A percentile compares a stretch with the other conserved stretches of the same genome.
Evolutionary conservation across 2,329 filamentous ascomycete genomes (phyloP).

Genomic region (Curvularia sp.): DNA sequence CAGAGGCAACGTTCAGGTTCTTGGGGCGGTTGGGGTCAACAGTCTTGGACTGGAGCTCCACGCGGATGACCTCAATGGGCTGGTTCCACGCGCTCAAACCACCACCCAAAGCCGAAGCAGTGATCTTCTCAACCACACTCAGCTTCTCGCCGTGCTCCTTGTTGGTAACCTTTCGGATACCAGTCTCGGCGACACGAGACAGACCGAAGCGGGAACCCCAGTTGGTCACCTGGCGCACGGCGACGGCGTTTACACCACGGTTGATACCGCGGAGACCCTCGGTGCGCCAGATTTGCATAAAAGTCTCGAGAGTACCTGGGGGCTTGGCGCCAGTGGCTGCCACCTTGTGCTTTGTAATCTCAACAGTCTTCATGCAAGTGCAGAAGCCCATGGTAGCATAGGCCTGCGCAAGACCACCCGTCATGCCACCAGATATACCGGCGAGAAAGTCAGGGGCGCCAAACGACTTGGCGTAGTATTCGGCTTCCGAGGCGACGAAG

Average conservation of each 20-base stretch:
- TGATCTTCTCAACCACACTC: slow-evolving; percentile 81
- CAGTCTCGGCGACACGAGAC: slow-evolving; percentile 86
- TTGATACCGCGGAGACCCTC: slow-evolving; percentile 97
- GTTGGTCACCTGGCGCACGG: slow-evolving; percentile 99
- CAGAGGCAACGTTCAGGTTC: slow-evolving; percentile 96
- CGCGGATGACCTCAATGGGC: slow-evolving; percentile 98
- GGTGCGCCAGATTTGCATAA: slow-evolving; percentile 94
- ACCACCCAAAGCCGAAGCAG: slow-evolving; percentile 86
- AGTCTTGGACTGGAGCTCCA: slow-evolving; percentile 99
- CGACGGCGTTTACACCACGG: slow-evolving; percentile 97
- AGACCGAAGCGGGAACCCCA: slow-evolving; percentile 97
- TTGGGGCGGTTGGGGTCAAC: slow-evolving; percentile 97
- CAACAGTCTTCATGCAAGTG: slow-evolving; percentile 99
- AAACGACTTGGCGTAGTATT: slow-evolving; percentile 85
- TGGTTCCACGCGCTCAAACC: slow-evolving; percentile 98
- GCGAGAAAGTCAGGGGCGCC: slow-evolving; percentile 87
- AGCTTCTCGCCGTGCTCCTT: slow-evolving; percentile 85
- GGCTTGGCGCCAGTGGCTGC: slow-evolving; percentile 82
- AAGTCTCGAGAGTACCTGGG: slow-evolving; percentile 90
- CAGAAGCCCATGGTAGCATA: slow-evolving; percentile 99
- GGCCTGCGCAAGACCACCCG: slow-evolving; percentile 93
- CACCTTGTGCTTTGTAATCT: slow-evolving; percentile 98
- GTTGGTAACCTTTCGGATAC: slow-evolving; percentile 78
- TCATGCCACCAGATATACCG: slow-evolving; percentile 90
- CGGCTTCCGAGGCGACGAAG: slow-evolving; percentile 97